phyloP scores from a whole-genome alignment of 2,329 filamentous ascomycete species.

The Phialophora verrucosa region DNA sequence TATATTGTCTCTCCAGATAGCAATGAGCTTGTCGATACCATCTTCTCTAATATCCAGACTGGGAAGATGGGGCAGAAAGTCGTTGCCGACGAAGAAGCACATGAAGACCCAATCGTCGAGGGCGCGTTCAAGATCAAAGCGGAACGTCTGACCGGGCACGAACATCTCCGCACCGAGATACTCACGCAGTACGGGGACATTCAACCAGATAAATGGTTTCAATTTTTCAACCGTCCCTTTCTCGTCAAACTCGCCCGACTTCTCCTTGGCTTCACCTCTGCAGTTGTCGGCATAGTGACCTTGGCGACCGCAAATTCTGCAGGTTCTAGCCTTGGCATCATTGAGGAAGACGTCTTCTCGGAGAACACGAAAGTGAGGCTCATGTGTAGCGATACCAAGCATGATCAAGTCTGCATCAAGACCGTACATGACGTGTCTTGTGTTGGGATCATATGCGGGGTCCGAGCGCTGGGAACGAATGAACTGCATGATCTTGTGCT shows the following conservation, averaged over 20 bases:
- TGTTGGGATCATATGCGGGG: constrained; percentile 93
- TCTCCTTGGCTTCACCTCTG: constrained; percentile 76
- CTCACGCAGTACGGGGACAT: constrained; percentile 88
- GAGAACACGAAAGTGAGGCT: constrained; percentile 93
- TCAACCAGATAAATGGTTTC: constrained; percentile 98
- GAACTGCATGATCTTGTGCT: constrained; percentile 99
- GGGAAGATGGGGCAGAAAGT: constrained; percentile 96
- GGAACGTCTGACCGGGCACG: constrained; percentile 80
- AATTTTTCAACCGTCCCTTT: constrained; percentile 72
- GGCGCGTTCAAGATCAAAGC: constrained; percentile 90
- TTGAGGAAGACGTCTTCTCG: constrained; percentile 97
- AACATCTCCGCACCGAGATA: constrained; percentile 90
- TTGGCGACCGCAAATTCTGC: constrained; percentile 87
- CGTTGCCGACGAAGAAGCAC: constrained; percentile 98
- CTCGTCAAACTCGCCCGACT: constrained; percentile 79
- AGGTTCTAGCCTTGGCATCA: constrained; percentile 79
- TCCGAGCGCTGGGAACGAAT: constrained; percentile 90
- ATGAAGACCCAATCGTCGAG: constrained; percentile 99
- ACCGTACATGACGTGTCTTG: constrained; percentile 96
- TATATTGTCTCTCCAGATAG: constrained; percentile 95
- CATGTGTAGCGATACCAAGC: constrained; percentile 94
- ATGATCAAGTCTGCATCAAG: constrained; percentile 98
- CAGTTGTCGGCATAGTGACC: constrained; percentile 90
- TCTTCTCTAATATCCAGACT: constrained; percentile 96
- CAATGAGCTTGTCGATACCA: constrained; percentile 92